Evolutionary conservation across 208 protist genomes (phyloP).

Genomic region (Trypanosomatidae sp.): DNA sequence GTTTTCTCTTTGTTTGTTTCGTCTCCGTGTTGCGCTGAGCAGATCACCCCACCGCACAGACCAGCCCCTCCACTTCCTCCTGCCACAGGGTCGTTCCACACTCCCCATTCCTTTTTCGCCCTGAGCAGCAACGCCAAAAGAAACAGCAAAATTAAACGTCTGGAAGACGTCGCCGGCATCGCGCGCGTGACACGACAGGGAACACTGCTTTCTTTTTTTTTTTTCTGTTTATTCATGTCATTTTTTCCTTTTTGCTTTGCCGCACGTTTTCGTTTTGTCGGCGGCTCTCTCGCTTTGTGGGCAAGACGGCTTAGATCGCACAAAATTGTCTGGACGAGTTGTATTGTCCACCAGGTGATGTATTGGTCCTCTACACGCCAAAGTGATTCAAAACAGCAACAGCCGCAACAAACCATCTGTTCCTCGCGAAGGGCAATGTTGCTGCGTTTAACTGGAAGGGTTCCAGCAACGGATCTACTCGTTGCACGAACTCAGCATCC

Average conservation of each 20-base stretch:
- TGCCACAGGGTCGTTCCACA: not conserved
- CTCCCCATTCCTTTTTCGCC: not conserved
- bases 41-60: not conserved
- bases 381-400: not conserved
- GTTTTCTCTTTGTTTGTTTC: not conserved
- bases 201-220: constrained; percentile 1
- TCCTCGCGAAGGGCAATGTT: not conserved
- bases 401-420: no score
- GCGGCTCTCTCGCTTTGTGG: not conserved
- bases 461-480: not conserved
- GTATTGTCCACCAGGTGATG: not conserved
- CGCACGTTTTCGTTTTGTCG: not conserved
- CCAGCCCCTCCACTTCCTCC: not conserved
- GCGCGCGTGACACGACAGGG: not conserved
- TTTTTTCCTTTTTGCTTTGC: not conserved
- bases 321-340: not conserved
- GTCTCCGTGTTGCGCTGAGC: not conserved
- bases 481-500: not conserved
- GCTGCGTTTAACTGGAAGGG: not conserved
- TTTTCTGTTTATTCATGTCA: not conserved
- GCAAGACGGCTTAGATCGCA: not conserved
- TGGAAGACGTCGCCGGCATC: not conserved
- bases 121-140: not conserved
- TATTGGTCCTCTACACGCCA: not conserved
- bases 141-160: not conserved